Evolutionary conservation across 78 protist genomes (phyloP), one percentile per base, ranked within the genome.

Genomic region (Chrysochromulina tobinii): DNA sequence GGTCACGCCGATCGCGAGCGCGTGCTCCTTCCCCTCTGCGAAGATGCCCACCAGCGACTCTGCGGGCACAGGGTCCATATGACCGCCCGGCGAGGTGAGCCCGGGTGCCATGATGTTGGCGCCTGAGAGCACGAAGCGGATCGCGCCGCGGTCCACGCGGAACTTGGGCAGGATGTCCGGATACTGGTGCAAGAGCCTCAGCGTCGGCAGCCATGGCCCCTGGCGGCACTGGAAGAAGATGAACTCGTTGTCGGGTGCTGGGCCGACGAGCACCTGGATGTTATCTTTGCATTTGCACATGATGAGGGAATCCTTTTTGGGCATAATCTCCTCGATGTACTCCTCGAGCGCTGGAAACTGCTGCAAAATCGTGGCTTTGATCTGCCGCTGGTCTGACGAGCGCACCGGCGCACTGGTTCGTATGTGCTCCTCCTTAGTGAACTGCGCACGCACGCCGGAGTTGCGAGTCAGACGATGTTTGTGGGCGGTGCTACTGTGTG

Each of bases 91-190:
- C 3, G 97, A 93, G 18, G 96, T 96, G 51, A 96, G 59, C 0
- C 97, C 97, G 1, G 94, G 97, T 64, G 94, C 72, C 97, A 96
- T 96, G 67, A 96, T 91, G 61, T 96, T 64, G 4, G 97, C 97
- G 1, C 97, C 97, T 0, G 93, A 25, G 8, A 96, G 61, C 23
- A 94, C 94, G 27, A 93, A 93, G 12, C n/a, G 2, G 48, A 96
- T 93, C n/a, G 97, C 97, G 61, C 97, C 97, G 15, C 38, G 68
- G 69, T 96, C 97, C 25, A 96, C 97, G 50, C 89, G 96, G 25
- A 54, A 27, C 23, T 61, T 67, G 14, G 95, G 72, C 61, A 96
- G 88, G 3, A 96, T 66, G 88, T 51, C 75, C 6, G 97, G 97
- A 73, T 93, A 93, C 57, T 88, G 67, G 92, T 96, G 97, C 67